A percentile compares a stretch with the other conserved stretches of the same genome.
phyloP scores from a whole-genome alignment of 1,139 yeast species.

The Lodderomyces oxycetoniae region DNA sequence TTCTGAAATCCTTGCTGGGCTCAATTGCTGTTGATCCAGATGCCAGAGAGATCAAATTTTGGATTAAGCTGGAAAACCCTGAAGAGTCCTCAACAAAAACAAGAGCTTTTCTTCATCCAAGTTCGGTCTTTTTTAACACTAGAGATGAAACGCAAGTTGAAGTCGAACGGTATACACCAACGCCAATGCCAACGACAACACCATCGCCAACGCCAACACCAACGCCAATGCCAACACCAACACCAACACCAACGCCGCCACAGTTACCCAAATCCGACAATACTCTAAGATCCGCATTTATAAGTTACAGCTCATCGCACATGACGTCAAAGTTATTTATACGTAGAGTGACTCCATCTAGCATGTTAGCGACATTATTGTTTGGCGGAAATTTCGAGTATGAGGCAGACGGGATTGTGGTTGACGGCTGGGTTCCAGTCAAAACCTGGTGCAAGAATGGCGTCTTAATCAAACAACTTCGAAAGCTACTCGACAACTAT shows the following conservation, averaged over 20 bases:
- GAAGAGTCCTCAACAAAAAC: slow-evolving; percentile 44
- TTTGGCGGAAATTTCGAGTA: slow-evolving; percentile 77
- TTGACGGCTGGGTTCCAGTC: slow-evolving; percentile 79
- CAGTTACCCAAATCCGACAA: slow-evolving; percentile 20
- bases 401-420: slow-evolving; percentile 67
- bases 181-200: neutral
- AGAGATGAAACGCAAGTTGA: slow-evolving; percentile 10
- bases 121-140: slow-evolving; percentile 59
- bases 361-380: slow-evolving; percentile 62
- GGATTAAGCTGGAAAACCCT: slow-evolving; percentile 59
- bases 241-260: slow-evolving; percentile 24
- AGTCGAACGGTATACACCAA: slow-evolving; percentile 8
- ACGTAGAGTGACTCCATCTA: slow-evolving; percentile 74
- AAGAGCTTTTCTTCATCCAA: slow-evolving; percentile 79
- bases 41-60: slow-evolving; percentile 65
- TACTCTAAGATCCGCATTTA: slow-evolving; percentile 45
- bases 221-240: slow-evolving; percentile 19
- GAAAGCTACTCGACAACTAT: slow-evolving; percentile 61
- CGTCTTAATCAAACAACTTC: slow-evolving; percentile 67
- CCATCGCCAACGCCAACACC: slow-evolving; percentile 12
- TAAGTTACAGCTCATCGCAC: slow-evolving; percentile 52
- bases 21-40: slow-evolving; percentile 83
- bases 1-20: slow-evolving; percentile 65
- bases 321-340: slow-evolving; percentile 66
- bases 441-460: slow-evolving; percentile 94